Evolutionary conservation across 1,139 yeast species (phyloP).

Genomic region (Suhomyces guaymorum): DNA sequence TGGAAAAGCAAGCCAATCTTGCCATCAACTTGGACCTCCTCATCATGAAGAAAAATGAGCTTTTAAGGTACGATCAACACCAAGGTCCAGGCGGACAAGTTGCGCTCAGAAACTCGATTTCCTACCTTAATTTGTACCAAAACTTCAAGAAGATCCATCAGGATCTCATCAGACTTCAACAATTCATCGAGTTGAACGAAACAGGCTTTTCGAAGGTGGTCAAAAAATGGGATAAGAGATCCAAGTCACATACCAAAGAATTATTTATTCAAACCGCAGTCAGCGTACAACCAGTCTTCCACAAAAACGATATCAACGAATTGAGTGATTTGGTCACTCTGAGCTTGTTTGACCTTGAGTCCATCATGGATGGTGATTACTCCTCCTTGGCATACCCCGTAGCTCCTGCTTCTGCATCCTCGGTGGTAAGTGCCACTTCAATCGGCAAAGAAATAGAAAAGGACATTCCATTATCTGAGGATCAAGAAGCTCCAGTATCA

Average conservation of each 20-base stretch:
- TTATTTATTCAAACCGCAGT: conserved; percentile 89
- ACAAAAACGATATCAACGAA: conserved; percentile 81
- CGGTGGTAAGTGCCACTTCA: neutral
- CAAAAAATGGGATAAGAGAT: conserved; percentile 96
- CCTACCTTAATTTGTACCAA: conserved; percentile 63
- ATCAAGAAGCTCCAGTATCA: neutral
- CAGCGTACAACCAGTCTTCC: conserved; percentile 94
- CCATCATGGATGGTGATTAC: conserved; percentile 78
- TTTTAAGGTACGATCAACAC: conserved; percentile 30
- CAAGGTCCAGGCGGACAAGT: conserved; percentile 19
- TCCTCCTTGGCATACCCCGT: conserved; percentile 28
- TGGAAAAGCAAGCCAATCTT: conserved; percentile 86
- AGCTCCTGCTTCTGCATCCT: neutral
- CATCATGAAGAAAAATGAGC: conserved; percentile 66
- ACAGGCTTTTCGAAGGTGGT: conserved; percentile 94
- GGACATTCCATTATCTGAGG: neutral
- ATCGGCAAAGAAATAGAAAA: neutral
- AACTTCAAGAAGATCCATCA: conserved; percentile 88
- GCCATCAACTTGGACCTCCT: conserved; percentile 76
- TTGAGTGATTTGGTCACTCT: conserved; percentile 81
- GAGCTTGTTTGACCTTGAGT: conserved; percentile 79
- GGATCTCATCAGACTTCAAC: conserved; percentile 84
- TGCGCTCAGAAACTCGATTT: conserved; percentile 44
- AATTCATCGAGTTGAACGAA: conserved; percentile 89
- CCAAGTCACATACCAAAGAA: conserved; percentile 92